Conservation (phyloP, 2,329 filamentous ascomycete genomes). For the Xylaria sp. region DNA sequence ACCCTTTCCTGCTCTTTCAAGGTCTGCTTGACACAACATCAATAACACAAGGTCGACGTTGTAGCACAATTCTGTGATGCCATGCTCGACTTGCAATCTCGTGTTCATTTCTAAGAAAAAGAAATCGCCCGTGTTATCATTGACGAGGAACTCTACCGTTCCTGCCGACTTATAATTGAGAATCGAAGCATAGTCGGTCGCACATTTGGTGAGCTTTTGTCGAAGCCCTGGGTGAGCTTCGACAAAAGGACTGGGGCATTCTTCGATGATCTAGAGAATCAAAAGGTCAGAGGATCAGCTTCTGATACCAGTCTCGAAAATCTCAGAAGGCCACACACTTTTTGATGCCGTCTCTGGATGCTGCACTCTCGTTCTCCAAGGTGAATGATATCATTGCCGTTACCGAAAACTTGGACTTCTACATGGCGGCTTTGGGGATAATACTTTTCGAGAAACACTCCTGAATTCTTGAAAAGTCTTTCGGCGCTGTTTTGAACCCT, state of each 20-base stretch:
- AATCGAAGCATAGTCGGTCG: slow-evolving; percentile 13
- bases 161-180: slow-evolving; percentile 48
- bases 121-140: slow-evolving; percentile 69
- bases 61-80: slow-evolving; percentile 70
- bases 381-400: slow-evolving; percentile 66
- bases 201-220: slow-evolving; percentile 52
- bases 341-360: slow-evolving; percentile 74
- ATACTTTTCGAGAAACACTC: slow-evolving; percentile 73
- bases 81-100: slow-evolving; percentile 79
- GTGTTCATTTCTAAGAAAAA: slow-evolving; percentile 67
- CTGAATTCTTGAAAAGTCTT: slow-evolving; percentile 68
- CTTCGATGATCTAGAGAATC: slow-evolving; percentile 60
- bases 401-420: slow-evolving; percentile 65
- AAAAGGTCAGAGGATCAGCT: neutral
- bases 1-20: neutral
- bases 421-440: slow-evolving; percentile 60
- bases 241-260: slow-evolving; percentile 61
- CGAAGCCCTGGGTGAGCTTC: slow-evolving; percentile 17
- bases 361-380: slow-evolving; percentile 75
- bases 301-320: neutral
- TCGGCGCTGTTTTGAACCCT: slow-evolving; percentile 66
- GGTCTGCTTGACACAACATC: slow-evolving; percentile 23
- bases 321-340: slow-evolving; percentile 1
- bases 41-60: slow-evolving; percentile 25
- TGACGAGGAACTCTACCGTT: slow-evolving; percentile 67